Base-by-base conservation (phyloP, 177 flowering plant genomes). In the Telopea speciosissima region DNA sequence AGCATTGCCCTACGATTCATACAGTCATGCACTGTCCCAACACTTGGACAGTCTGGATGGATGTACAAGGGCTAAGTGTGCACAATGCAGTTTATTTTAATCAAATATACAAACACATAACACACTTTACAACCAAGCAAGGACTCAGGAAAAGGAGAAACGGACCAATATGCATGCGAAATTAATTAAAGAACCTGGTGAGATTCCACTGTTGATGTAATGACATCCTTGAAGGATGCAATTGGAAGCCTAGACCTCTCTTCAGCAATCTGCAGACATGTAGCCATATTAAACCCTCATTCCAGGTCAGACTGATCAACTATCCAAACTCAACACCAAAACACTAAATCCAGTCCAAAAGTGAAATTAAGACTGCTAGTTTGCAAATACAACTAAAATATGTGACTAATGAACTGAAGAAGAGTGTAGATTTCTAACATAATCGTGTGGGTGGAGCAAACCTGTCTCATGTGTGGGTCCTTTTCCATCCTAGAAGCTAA, bases 191-290 rank as follows among this genome's bases (percentile, higher is more conserved):
- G 70, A 79, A 96, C 98, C 98, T 96, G 98, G 74, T 90, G 78
- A 75, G 91, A 82, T 63, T 86, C 88, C 36, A 87, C 21, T 23
- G 89, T 75, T 9, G 95, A 87, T 26, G 88, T 81, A 76, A 96
- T 91, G 67, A 56, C 74, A 78, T 96, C 96, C 76, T 65, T 76
- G 76, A 84, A 96, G 22, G 95, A 84, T 62, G 93, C 80, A 74
- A 93, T 91, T 60, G 98, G 98, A 77, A 96, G 97, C 78, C 83
- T 91, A 67, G 85, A 82, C 78, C 89, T 86, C 63, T 70, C 76
- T 75, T 83, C 85, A 44, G 77, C 25, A 56, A 93, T 82, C 99
- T 96, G 90, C 83, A 82, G 1, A 54, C 36, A 79, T 28, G 54
- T 77, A 65, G 54, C 40, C 65, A 74, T n/a, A 58, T 31, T 66